A percentile compares a stretch with the other conserved stretches of the same genome.
These are phyloP conservation scores for Cutaneotrichosporon cavernicola DNA, from an alignment of 1,284 basidiomycete genomes.

Conservation along the genomic window DNA sequence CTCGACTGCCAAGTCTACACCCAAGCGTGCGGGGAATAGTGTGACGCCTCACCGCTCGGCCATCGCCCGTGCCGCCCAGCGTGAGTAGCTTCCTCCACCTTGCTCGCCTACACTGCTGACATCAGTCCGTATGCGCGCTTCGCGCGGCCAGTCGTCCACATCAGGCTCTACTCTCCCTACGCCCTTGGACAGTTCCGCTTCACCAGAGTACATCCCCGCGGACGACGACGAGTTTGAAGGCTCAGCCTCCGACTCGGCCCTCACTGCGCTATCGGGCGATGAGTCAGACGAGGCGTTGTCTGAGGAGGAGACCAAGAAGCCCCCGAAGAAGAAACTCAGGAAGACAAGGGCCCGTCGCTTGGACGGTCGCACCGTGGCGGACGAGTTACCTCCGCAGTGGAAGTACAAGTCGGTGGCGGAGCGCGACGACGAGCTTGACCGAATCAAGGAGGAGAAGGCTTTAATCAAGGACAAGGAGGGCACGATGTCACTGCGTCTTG, in stretches of 20 bases:
- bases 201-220: slow-evolving; percentile 3
- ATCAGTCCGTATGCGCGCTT: slow-evolving; percentile 8
- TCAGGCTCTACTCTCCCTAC: not conserved
- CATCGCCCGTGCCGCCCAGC: slow-evolving; percentile 21
- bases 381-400: slow-evolving; percentile 20
- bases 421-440: slow-evolving; percentile 12
- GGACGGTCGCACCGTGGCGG: slow-evolving; percentile 23
- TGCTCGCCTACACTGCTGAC: not conserved
- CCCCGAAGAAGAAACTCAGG: slow-evolving; percentile 16
- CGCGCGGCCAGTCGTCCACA: slow-evolving; percentile 8
- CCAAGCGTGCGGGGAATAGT: slow-evolving; percentile 21
- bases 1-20: not conserved
- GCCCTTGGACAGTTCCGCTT: not conserved
- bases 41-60: slow-evolving; percentile 17
- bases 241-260: slow-evolving; percentile 12
- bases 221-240: slow-evolving; percentile 4
- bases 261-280: slow-evolving; percentile 22
- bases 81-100: slow-evolving; percentile 3
- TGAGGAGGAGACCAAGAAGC: slow-evolving; percentile 10
- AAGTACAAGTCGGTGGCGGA: slow-evolving; percentile 2
- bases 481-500: slow-evolving; percentile 60
- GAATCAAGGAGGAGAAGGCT: slow-evolving; percentile 21
- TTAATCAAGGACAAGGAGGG: slow-evolving; percentile 57
- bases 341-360: slow-evolving; percentile 22
- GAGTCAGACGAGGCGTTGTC: slow-evolving; percentile 18